Conservation (phyloP, 176 grass and related monocot species). For the Elaeis guineensis region DNA sequence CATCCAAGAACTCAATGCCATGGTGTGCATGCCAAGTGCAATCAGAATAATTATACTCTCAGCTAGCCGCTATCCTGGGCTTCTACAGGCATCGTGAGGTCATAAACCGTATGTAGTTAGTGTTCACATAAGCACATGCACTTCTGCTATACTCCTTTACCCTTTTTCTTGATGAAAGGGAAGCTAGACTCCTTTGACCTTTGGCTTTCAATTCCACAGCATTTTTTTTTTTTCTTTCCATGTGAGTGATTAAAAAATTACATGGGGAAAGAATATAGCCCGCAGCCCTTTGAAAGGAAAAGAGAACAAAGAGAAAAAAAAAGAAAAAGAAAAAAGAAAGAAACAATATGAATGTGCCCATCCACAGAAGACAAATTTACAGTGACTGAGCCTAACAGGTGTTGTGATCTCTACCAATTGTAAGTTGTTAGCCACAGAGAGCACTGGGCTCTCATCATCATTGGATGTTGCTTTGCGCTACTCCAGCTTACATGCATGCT, state of each 20-base stretch:
- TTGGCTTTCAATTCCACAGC: conserved; percentile 31
- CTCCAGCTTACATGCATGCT: conserved; percentile 13
- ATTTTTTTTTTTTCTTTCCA: conserved; percentile 79
- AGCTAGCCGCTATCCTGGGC: no score
- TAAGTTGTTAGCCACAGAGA: no score
- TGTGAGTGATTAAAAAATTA: conserved; percentile 22
- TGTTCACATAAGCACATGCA: no score
- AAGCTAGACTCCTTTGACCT: neutral
- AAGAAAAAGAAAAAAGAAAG: conserved; percentile 20
- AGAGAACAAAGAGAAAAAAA: conserved; percentile 19
- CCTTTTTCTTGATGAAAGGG: conserved; percentile 4
- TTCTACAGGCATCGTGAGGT: no score
- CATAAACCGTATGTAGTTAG: no score
- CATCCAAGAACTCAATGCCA: no score
- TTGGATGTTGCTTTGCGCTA: no score
- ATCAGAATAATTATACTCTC: no score
- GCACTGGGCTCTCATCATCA: no score
- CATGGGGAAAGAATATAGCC: neutral
- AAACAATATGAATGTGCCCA: conserved; percentile 38
- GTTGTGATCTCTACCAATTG: conserved; percentile 34
- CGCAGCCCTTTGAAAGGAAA: neutral
- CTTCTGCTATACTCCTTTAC: no score
- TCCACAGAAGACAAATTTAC: conserved; percentile 20
- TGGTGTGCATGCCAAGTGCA: no score
- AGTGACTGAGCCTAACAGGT: conserved; percentile 39